Percentiles rank a stretch among this genome's conserved stretches.
Conservation (phyloP, 1,284 basidiomycete species). For the Singerocomus rubriflavus region DNA sequence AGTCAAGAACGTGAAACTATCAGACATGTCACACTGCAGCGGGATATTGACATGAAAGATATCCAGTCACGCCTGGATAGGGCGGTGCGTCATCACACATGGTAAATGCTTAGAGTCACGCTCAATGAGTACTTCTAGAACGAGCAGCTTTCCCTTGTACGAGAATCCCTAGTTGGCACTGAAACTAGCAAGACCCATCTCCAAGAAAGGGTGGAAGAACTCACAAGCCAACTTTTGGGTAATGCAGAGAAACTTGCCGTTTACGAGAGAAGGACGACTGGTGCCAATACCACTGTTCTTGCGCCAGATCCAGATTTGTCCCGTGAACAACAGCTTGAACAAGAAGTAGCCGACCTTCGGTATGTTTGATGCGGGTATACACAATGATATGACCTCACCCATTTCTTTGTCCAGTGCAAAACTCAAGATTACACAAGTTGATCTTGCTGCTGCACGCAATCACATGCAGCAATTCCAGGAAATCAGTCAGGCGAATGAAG, state of each 20-base stretch:
- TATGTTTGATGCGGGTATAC: conserved; percentile 32
- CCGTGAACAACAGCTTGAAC: conserved; percentile 77
- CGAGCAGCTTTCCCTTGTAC: conserved; percentile 64
- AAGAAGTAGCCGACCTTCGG: conserved; percentile 83
- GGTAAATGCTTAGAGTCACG: neutral
- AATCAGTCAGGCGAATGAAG: conserved; percentile 79
- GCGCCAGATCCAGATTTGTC: conserved; percentile 46
- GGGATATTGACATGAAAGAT: conserved; percentile 79
- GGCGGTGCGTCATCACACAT: conserved; percentile 47
- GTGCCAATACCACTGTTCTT: conserved; percentile 30
- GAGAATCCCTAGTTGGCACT: conserved; percentile 71
- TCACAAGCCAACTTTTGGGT: conserved; percentile 69
- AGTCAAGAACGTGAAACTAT: conserved; percentile 76
- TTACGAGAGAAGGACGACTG: conserved; percentile 68
- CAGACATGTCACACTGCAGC: conserved; percentile 70
- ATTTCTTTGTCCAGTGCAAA: conserved; percentile 48
- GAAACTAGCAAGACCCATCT: conserved; percentile 81
- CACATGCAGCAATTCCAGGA: conserved; percentile 84
- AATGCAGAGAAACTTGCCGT: conserved; percentile 83
- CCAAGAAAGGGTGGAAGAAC: conserved; percentile 71
- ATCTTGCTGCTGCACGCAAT: conserved; percentile 63
- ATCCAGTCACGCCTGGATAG: conserved; percentile 73
- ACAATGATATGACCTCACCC: neutral
- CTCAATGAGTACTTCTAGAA: conserved; percentile 39
- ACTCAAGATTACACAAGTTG: conserved; percentile 73